A percentile compares a stretch with the other conserved stretches of the same genome.
Evolutionary conservation across 2,329 filamentous ascomycete genomes (phyloP).

Genomic region (Neonectria punicea): DNA sequence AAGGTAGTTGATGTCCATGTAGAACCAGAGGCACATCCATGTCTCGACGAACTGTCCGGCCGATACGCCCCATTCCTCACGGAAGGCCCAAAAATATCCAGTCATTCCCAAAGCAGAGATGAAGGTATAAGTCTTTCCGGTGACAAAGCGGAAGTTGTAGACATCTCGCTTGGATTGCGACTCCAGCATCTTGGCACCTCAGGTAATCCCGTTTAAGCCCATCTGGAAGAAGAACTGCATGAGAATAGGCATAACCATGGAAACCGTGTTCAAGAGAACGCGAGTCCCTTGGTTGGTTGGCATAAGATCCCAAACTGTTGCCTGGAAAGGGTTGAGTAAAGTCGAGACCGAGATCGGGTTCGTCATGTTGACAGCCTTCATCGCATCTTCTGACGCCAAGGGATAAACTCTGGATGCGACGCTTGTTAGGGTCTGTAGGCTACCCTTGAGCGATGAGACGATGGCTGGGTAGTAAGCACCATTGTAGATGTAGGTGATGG

Average conservation of each 20-base stretch:
- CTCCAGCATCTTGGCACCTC: conserved; percentile 2
- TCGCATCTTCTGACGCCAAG: conserved; percentile 11
- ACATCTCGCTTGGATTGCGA: conserved; percentile 32
- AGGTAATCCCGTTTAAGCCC: conserved; percentile 17
- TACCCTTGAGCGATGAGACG: conserved; percentile 40
- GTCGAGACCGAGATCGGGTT: conserved; percentile 33
- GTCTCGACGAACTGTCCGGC: conserved; percentile 39
- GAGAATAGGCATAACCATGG: conserved; percentile 48
- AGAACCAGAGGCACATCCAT: conserved; percentile 50
- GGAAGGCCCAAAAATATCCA: conserved; percentile 56
- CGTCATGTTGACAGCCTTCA: conserved; percentile 29
- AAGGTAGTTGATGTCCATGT: conserved; percentile 54
- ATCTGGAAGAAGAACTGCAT: conserved; percentile 41
- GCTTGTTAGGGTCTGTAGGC: conserved; percentile 39
- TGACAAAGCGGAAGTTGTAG: conserved; percentile 32
- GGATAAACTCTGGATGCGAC: conserved; percentile 38
- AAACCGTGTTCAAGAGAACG: conserved; percentile 49
- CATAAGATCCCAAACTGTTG: conserved; percentile 39
- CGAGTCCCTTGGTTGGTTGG: conserved; percentile 46
- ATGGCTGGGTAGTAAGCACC: conserved; percentile 46
- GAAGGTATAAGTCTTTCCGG: conserved; percentile 45
- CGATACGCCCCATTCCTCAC: conserved; percentile 52
- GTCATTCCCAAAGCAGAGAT: conserved; percentile 50
- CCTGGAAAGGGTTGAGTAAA: conserved; percentile 45
- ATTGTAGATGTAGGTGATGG: conserved; percentile 49